Conservation (phyloP, 192 early-diverging fungal genomes). For the Geranomyces variabilis region DNA sequence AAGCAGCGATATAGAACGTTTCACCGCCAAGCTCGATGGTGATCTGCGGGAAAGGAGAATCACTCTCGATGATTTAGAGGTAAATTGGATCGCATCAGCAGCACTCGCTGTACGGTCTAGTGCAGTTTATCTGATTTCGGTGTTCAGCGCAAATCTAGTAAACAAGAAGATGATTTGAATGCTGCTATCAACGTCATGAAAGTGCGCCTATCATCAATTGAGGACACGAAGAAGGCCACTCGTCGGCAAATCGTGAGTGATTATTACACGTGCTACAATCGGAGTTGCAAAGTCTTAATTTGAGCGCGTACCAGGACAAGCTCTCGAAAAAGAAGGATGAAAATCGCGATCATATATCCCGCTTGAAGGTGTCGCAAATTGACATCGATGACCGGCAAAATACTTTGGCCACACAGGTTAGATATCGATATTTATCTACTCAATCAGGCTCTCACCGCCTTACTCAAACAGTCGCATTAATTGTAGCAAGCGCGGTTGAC, state of each 20-base stretch:
- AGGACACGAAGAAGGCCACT: conserved; percentile 44
- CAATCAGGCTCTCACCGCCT: background rate
- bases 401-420: conserved; percentile 37
- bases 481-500: conserved; percentile 19
- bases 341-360: conserved; percentile 24
- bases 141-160: background rate
- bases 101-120: background rate
- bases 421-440: background rate
- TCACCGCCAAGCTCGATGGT: conserved; percentile 48
- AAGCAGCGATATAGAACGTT: conserved; percentile 45
- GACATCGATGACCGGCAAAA: conserved; percentile 46
- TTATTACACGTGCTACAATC: background rate
- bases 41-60: conserved; percentile 39
- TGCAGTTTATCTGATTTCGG: too few species aligned
- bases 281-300: background rate
- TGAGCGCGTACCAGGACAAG: conserved; percentile 31
- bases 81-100: background rate
- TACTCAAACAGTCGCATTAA: background rate
- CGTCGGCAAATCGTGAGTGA: conserved; percentile 35
- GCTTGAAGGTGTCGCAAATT: conserved; percentile 37
- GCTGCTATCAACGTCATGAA: conserved; percentile 26
- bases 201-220: conserved; percentile 29
- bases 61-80: conserved; percentile 13
- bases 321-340: conserved; percentile 41
- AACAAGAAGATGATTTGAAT: conserved; percentile 11